Evolutionary conservation across 345 rosid species (phyloP).

Genomic region (Lepidium aucheri): DNA sequence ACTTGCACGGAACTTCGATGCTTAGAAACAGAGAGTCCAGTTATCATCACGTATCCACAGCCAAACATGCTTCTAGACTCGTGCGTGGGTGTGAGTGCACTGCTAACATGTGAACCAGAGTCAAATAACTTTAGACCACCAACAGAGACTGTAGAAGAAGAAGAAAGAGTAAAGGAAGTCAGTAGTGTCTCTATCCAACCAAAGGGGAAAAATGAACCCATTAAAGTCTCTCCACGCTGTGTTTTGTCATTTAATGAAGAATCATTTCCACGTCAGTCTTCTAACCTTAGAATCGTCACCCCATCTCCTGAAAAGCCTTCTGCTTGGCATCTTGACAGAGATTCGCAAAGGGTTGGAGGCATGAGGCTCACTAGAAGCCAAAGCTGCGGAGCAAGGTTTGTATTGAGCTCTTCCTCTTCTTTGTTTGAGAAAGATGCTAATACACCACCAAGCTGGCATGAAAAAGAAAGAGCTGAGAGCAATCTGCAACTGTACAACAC

Average conservation of each 20-base stretch:
- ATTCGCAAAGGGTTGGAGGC: constrained; percentile 25
- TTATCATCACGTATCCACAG: constrained; percentile 21
- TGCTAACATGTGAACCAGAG: constrained; percentile 15
- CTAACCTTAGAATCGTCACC: constrained; percentile 38
- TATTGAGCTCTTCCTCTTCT: constrained; percentile 19
- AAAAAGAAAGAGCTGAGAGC: constrained; percentile 36
- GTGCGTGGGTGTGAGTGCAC: constrained; percentile 21
- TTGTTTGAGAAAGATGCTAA: constrained; percentile 30
- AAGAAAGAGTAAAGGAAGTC: constrained; percentile 15
- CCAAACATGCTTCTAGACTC: constrained; percentile 20
- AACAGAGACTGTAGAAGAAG: constrained; percentile 12
- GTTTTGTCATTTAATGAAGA: constrained; percentile 35
- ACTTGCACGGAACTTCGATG: constrained; percentile 50
- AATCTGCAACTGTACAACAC: constrained; percentile 25
- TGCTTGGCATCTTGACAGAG: constrained; percentile 35
- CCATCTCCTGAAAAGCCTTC: constrained; percentile 35
- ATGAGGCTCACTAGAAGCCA: constrained; percentile 48
- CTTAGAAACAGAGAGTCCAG: constrained; percentile 41
- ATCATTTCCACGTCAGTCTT: constrained; percentile 22
- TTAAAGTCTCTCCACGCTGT: constrained; percentile 18
- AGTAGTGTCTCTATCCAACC: constrained; percentile 7
- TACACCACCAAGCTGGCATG: constrained; percentile 32
- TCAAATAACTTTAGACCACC: constrained; percentile 13
- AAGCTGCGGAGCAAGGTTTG: constrained; percentile 57
- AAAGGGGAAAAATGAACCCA: constrained; percentile 29